These are phyloP conservation scores for Westerdykella sp. DNA, from an alignment of 2,329 filamentous ascomycete genomes.

Conservation along the genomic window DNA sequence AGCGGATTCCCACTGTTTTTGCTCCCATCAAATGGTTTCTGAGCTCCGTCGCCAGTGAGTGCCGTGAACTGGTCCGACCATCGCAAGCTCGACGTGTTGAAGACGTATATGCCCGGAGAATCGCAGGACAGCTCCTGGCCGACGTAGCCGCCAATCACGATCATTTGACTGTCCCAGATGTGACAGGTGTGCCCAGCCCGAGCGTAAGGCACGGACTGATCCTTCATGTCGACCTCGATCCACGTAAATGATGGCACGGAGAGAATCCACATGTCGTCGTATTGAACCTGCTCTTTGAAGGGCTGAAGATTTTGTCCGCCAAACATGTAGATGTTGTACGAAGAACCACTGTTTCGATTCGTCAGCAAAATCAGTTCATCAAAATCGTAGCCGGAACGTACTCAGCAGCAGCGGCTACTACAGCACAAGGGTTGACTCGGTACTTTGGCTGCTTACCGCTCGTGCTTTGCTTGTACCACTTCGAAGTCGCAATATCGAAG, in stretches of 20 bases:
- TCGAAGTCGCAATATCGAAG: constrained; percentile 65
- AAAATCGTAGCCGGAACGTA: constrained; percentile 13
- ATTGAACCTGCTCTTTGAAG: constrained; percentile 52
- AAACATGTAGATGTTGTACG: constrained; percentile 72
- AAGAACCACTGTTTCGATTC: constrained; percentile 50
- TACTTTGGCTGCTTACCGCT: constrained; percentile 53
- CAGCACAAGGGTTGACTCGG: constrained; percentile 62
- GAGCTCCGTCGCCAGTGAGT: constrained; percentile 49
- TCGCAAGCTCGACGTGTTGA: constrained; percentile 62
- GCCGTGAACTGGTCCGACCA: constrained; percentile 71
- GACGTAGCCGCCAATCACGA: constrained; percentile 67
- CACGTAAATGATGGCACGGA: constrained; percentile 76
- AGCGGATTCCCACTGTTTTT: constrained; percentile 38
- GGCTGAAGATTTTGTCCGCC: constrained; percentile 69
- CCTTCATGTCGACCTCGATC: constrained; percentile 56
- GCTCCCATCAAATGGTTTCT: constrained; percentile 27
- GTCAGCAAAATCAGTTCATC: neutral
- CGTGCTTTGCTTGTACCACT: constrained; percentile 70
- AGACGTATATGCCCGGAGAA: constrained; percentile 64
- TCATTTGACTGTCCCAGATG: constrained; percentile 73
- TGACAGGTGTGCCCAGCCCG: constrained; percentile 72
- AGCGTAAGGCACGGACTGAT: constrained; percentile 46
- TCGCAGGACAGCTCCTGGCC: constrained; percentile 58
- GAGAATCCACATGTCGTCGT: constrained; percentile 72
- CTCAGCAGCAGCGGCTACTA: constrained; percentile 66